Evolutionary conservation across 106 monocot genomes (phyloP).

Genomic region (Phalaenopsis aphrodite): DNA sequence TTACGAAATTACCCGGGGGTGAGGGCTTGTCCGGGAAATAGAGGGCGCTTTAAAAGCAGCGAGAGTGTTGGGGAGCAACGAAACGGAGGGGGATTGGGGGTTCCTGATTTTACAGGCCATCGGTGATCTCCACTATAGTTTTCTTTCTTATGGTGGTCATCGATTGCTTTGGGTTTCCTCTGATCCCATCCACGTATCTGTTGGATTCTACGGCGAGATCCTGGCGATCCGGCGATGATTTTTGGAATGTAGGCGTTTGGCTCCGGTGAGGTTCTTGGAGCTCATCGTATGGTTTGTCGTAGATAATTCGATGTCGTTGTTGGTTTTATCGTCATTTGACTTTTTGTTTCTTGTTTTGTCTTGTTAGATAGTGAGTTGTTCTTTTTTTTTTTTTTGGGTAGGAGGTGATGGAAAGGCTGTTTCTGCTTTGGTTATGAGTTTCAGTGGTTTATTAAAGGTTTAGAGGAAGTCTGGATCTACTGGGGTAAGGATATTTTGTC

Average conservation of each 20-base stretch:
- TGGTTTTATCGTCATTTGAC: constrained; percentile 3
- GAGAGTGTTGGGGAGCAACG: constrained; percentile 1
- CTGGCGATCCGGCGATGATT: not conserved
- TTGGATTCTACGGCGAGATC: not conserved
- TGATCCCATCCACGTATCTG: not conserved
- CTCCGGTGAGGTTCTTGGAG: not conserved
- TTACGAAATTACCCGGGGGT: constrained; percentile 7
- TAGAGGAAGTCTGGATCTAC: not conserved
- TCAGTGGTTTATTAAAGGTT: not conserved
- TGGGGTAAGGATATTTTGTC: not conserved
- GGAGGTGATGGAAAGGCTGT: not conserved
- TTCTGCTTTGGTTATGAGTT: not conserved
- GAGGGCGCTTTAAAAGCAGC: constrained; percentile 8
- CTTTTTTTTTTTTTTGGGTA: not conserved
- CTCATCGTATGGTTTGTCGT: not conserved
- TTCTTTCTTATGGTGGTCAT: not conserved
- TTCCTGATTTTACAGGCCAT: not conserved
- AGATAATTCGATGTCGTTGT: not conserved
- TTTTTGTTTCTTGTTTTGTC: not conserved
- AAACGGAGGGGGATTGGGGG: constrained; percentile 1
- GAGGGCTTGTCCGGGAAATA: not conserved
- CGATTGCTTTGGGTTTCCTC: not conserved
- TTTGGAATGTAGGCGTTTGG: not conserved
- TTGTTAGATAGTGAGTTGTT: not conserved
- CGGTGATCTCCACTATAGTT: not conserved